Percentiles rank a stretch among this genome's conserved stretches.
Conservation (phyloP, 257 asterid species). For the Thymus mandschuricus region DNA sequence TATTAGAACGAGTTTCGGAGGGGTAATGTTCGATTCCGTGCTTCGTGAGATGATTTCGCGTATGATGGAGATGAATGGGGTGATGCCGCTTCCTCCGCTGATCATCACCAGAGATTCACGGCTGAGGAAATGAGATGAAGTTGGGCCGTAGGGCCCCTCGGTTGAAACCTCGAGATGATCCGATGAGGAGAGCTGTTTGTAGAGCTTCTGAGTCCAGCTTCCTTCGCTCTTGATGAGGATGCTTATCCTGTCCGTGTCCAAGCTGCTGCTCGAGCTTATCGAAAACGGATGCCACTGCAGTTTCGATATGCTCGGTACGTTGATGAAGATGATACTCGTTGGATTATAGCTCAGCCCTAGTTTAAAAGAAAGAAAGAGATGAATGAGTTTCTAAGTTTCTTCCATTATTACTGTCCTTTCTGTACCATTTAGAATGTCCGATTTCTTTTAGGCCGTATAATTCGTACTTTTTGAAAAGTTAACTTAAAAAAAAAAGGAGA, state of each 20-base stretch:
- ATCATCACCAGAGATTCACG: constrained; percentile 58
- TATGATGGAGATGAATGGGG: constrained; percentile 44
- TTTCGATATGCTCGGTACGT: constrained; percentile 47
- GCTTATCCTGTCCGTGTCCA: constrained; percentile 44
- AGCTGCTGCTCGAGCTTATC: constrained; percentile 38
- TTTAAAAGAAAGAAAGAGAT: background rate
- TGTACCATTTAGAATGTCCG: no score
- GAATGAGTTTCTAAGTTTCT: no score
- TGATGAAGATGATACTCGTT: constrained; percentile 48
- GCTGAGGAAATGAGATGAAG: constrained; percentile 46
- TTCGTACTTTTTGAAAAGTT: no score
- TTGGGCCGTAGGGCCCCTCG: constrained; percentile 66
- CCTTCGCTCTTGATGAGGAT: constrained; percentile 48
- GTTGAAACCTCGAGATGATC: constrained; percentile 49
- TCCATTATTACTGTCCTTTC: no score
- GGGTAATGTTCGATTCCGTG: constrained; percentile 21
- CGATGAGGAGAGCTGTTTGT: constrained; percentile 36
- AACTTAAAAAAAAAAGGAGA: no score
- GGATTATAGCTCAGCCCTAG: constrained; percentile 45
- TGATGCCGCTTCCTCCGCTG: constrained; percentile 70
- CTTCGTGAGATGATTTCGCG: constrained; percentile 43
- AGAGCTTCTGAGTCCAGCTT: constrained; percentile 48
- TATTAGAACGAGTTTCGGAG: constrained; percentile 44
- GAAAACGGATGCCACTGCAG: constrained; percentile 67
- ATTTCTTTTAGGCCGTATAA: no score